Evolutionary conservation across 176 grass and related monocot species (phyloP).

Genomic region (Carex parvula): DNA sequence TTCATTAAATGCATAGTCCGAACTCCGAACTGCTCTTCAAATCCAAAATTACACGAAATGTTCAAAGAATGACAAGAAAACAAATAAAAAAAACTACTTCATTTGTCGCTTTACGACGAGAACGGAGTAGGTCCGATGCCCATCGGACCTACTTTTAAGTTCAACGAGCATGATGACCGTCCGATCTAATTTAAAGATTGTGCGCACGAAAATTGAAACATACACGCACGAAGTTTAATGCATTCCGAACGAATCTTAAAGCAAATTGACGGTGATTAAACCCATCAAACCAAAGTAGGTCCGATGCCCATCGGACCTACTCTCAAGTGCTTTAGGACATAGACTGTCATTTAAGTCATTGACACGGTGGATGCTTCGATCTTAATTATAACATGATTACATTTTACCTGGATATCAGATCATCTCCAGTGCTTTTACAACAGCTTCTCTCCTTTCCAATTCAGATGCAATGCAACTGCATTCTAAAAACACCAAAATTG

Average conservation of each 20-base stretch:
- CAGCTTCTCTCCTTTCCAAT: not conserved
- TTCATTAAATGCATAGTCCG: constrained; percentile 12
- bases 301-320: no score
- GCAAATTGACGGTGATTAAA: no score
- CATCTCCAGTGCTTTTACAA: not conserved
- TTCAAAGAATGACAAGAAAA: not conserved
- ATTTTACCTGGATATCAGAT: not conserved
- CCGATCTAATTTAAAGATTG: no score
- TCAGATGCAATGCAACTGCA: not conserved
- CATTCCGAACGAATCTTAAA: no score
- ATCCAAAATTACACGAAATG: not conserved
- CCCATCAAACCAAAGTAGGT: no score
- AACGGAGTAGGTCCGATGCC: not conserved
- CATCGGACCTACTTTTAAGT: no score
- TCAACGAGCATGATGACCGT: no score
- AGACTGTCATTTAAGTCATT: not conserved
- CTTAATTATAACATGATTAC: not conserved
- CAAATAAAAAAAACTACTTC: not conserved
- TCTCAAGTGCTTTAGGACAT: no score
- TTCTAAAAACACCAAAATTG: no score
- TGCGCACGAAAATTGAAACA: no score
- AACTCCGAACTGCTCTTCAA: not conserved
- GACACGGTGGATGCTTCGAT: not conserved
- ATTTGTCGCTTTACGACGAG: not conserved
- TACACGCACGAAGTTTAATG: no score